phyloP scores from a whole-genome alignment of 257 asterid genomes.

The Fraxinus anomala region DNA sequence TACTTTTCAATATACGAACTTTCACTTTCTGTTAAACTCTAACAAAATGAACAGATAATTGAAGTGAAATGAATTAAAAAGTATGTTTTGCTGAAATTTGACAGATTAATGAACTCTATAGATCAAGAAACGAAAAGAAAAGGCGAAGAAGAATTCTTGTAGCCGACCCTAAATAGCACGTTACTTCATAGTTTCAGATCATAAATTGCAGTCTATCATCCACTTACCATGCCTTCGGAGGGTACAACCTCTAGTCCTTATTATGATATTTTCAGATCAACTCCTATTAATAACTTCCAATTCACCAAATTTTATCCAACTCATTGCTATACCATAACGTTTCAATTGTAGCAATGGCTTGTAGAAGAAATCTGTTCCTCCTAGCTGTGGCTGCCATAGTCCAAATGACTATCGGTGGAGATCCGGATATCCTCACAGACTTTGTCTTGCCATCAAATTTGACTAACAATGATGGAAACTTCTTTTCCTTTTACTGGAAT shows the following conservation, averaged over 20 bases:
- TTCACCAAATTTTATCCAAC: background rate
- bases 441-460: constrained; percentile 36
- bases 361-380: background rate
- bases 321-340: too few relatives aligned
- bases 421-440: constrained; percentile 57
- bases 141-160: too few relatives aligned
- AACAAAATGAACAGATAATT: too few relatives aligned
- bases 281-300: background rate
- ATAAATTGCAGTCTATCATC: background rate
- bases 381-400: constrained; percentile 17
- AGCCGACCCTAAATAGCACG: too few relatives aligned
- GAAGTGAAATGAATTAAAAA: too few relatives aligned
- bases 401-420: constrained; percentile 33
- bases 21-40: too few relatives aligned
- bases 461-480: constrained; percentile 27
- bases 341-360: background rate
- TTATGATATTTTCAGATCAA: background rate
- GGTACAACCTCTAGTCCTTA: background rate
- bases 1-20: too few relatives aligned
- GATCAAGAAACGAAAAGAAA: too few relatives aligned
- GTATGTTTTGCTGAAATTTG: too few relatives aligned
- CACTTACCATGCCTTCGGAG: background rate
- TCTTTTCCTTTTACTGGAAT: constrained; percentile 59
- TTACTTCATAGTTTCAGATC: background rate
- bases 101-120: too few relatives aligned